A percentile compares a stretch with the other conserved stretches of the same genome.
Evolutionary conservation across 768 basidiomycete species (phyloP).

Genomic region (Tricholoma flavovirens): DNA sequence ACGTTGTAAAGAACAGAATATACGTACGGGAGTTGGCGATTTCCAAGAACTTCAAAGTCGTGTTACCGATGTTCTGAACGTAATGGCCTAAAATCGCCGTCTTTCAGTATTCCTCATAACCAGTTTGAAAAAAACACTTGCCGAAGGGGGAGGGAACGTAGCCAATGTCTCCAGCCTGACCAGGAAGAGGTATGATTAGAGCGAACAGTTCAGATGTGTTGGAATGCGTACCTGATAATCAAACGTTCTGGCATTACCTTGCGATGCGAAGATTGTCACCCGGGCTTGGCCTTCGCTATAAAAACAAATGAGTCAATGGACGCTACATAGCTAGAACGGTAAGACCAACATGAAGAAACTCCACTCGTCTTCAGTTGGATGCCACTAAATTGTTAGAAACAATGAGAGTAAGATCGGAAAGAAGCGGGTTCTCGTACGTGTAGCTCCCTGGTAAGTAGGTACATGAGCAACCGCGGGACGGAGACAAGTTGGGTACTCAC

Average conservation of each 20-base stretch:
- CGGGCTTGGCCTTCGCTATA: conserved; percentile 47
- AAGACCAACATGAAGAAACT: conserved; percentile 46
- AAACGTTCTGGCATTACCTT: conserved; percentile 50
- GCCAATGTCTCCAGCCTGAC: conserved; percentile 52
- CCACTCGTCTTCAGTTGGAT: conserved; percentile 66
- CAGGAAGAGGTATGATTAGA: background rate
- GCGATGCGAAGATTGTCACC: conserved; percentile 51
- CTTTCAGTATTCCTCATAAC: conserved; percentile 6
- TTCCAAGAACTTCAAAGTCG: conserved; percentile 42
- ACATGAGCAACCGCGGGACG: background rate
- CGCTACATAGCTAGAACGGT: background rate
- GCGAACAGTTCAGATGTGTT: background rate
- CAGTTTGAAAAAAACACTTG: conserved; percentile 15
- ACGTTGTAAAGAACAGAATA: conserved; percentile 5
- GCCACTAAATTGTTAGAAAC: conserved; percentile 44
- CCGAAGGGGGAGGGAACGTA: conserved; percentile 57
- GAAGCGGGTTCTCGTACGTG: conserved; percentile 33
- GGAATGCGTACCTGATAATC: conserved; percentile 41
- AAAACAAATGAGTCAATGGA: background rate
- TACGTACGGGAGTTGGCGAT: conserved; percentile 37
- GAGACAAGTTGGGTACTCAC: conserved; percentile 17
- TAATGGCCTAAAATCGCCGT: conserved; percentile 36
- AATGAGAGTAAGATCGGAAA: background rate
- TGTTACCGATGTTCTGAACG: conserved; percentile 49
- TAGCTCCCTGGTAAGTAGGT: conserved; percentile 37